Conservation (phyloP, 495 filamentous ascomycete species). For the Neurospora terricola region DNA sequence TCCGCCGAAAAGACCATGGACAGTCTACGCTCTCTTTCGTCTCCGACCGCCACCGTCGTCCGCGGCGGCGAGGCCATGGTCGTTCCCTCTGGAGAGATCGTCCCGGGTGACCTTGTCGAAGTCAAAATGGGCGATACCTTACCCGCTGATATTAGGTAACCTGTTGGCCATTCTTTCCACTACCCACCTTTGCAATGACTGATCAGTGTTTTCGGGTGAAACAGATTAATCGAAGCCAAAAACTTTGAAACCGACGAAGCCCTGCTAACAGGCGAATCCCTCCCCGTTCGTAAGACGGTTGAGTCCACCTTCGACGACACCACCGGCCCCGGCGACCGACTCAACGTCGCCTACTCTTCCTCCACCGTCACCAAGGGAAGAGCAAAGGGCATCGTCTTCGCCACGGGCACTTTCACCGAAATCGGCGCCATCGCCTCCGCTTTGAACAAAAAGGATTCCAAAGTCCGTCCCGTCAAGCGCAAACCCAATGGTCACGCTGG, state of each 20-base stretch:
- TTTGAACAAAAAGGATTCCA: conserved; percentile 46
- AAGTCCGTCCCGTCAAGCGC: conserved; percentile 46
- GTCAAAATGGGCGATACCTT: conserved; percentile 72
- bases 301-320: conserved; percentile 20
- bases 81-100: conserved; percentile 73
- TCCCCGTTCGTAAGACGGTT: conserved; percentile 32
- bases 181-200: not conserved
- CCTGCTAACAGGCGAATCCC: conserved; percentile 58
- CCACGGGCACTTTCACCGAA: conserved; percentile 66
- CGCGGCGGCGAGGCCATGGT: conserved; percentile 59
- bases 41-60: conserved; percentile 67
- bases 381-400: conserved; percentile 55
- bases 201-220: not conserved
- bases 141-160: conserved; percentile 51
- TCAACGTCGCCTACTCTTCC: conserved; percentile 60
- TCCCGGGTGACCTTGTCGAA: conserved; percentile 67
- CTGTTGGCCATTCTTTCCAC: not conserved
- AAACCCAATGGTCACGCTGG: conserved; percentile 49
- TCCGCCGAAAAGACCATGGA: conserved; percentile 84
- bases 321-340: conserved; percentile 52
- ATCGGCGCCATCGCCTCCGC: conserved; percentile 72
- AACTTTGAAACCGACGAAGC: conserved; percentile 46
- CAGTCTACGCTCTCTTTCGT: conserved; percentile 62
- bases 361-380: conserved; percentile 60
- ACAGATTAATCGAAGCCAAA: conserved; percentile 62